phyloP scores from a whole-genome alignment of 495 filamentous ascomycete species.

The Hypomontagnella submonticulosa region DNA sequence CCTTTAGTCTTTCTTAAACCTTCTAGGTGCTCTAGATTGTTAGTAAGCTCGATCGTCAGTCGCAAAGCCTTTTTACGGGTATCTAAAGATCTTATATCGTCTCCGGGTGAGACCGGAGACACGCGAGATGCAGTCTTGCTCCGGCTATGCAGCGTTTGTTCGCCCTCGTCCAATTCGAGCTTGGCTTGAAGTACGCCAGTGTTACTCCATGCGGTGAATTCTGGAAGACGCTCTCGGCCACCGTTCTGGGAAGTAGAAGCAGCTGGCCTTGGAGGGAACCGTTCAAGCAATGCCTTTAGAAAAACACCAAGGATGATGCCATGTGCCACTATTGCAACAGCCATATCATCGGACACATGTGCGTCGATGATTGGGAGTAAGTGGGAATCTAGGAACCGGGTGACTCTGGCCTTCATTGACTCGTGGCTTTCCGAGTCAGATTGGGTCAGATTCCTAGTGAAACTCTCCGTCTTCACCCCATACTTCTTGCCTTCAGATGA shows the following conservation, averaged over 20 bases:
- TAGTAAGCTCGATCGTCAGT: slow-evolving; percentile 38
- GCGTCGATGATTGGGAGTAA: slow-evolving; percentile 66
- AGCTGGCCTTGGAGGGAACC: slow-evolving; percentile 56
- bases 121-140: neutral
- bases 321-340: slow-evolving; percentile 78
- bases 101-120: neutral
- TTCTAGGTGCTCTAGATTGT: slow-evolving; percentile 73
- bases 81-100: neutral
- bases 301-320: slow-evolving; percentile 79
- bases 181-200: slow-evolving; percentile 51
- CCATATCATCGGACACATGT: slow-evolving; percentile 32
- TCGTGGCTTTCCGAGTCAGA: slow-evolving; percentile 64
- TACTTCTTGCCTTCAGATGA: slow-evolving; percentile 72
- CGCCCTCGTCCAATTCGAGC: slow-evolving; percentile 9
- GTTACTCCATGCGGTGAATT: slow-evolving; percentile 55
- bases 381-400: slow-evolving; percentile 70
- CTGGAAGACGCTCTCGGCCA: slow-evolving; percentile 33
- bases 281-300: slow-evolving; percentile 68
- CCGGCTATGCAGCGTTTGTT: neutral
- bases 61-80: neutral
- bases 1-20: slow-evolving; percentile 79
- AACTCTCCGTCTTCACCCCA: slow-evolving; percentile 27
- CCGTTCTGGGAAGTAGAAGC: slow-evolving; percentile 43
- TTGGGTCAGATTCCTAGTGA: slow-evolving; percentile 35
- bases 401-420: slow-evolving; percentile 70